Base-by-base conservation (phyloP, 1,284 basidiomycete genomes). In the Takashimella koratensis region DNA sequence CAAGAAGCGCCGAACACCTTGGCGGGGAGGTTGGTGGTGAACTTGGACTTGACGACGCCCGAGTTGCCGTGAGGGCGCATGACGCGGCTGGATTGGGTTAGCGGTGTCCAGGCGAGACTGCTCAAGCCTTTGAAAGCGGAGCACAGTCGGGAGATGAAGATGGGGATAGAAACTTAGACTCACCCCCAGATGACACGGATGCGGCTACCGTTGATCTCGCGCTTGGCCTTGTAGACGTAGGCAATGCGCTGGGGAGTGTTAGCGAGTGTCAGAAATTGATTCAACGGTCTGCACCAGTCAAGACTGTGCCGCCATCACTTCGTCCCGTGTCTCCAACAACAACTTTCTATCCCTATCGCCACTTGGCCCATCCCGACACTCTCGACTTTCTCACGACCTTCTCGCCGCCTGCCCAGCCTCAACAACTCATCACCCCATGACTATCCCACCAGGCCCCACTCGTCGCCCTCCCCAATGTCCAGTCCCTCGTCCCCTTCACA, bases 111-210 rank as follows among this genome's bases (percentile, higher is more conserved):
- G 45, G 8, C 25, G 3, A 39, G 49, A 41, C 23, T 43, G 44
- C 11, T 48, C 6, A 36, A n/a, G 4, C 12, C 3, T 41, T 30
- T 13, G 41, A 19, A 13, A 4, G 10, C n/a, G 26, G 43, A n/a
- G n/a, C n/a, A n/a, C n/a, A n/a, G 53, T 24, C 5, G 47, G 22
- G 47, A 41, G 16, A 39, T 13, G 13, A 42, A 24, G 22, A 13
- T 25, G 22, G 47, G 24, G 39, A 52, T 11, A 10, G 43, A 65
- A 40, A 57, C 62, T 87, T n/a, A n/a, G n/a, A n/a, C n/a, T n/a
- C n/a, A n/a, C n/a, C 93, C 93, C 92, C 93, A 97, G 81, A 97
- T 94, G 63, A 97, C 91, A 67, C 93, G 88, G 75, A 96, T 82
- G 79, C 92, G 92, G 68, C 88, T 88, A 60, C 93, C 92, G 77